Evolutionary conservation across 2,329 filamentous ascomycete genomes (phyloP).

Genomic region (Xylaria sp.): DNA sequence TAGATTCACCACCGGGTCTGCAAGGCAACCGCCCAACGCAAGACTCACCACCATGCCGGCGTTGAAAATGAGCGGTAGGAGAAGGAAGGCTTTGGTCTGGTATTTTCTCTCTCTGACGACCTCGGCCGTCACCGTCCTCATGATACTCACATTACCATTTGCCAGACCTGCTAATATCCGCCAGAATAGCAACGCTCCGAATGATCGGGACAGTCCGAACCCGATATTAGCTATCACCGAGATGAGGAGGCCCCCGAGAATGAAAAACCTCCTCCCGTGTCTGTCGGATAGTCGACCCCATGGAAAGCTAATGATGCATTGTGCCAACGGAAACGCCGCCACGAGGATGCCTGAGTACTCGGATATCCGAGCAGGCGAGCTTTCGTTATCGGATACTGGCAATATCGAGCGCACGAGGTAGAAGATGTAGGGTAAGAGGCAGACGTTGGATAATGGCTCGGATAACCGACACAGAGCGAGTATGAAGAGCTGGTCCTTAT

Average conservation of each 20-base stretch:
- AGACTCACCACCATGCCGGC: conserved; percentile 38
- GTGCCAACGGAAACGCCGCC: conserved; percentile 62
- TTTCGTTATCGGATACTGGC: conserved; percentile 31
- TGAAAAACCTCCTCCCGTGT: conserved; percentile 55
- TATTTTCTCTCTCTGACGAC: conserved; percentile 65
- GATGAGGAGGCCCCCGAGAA: conserved; percentile 59
- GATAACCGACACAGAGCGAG: conserved; percentile 39
- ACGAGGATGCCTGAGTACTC: conserved; percentile 64
- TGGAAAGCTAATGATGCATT: conserved; percentile 63
- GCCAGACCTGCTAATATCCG: conserved; percentile 58
- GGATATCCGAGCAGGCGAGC: conserved; percentile 53
- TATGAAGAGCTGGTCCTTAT: conserved; percentile 36
- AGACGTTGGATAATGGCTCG: conserved; percentile 64
- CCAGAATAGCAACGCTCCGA: conserved; percentile 53
- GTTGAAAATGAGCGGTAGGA: conserved; percentile 62
- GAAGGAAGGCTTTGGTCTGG: conserved; percentile 40
- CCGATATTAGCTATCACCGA: conserved; percentile 60
- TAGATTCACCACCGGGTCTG: conserved; percentile 38
- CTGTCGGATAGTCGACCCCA: conserved; percentile 60
- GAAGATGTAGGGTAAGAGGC: conserved; percentile 63
- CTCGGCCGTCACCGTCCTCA: conserved; percentile 70
- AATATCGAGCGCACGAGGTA: conserved; percentile 65
- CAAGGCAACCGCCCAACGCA: conserved; percentile 39
- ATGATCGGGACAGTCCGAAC: conserved; percentile 62
- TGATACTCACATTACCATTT: conserved; percentile 69